phyloP scores from a whole-genome alignment of 352 stramenopile species.

The Saprolegnia parasitica region DNA sequence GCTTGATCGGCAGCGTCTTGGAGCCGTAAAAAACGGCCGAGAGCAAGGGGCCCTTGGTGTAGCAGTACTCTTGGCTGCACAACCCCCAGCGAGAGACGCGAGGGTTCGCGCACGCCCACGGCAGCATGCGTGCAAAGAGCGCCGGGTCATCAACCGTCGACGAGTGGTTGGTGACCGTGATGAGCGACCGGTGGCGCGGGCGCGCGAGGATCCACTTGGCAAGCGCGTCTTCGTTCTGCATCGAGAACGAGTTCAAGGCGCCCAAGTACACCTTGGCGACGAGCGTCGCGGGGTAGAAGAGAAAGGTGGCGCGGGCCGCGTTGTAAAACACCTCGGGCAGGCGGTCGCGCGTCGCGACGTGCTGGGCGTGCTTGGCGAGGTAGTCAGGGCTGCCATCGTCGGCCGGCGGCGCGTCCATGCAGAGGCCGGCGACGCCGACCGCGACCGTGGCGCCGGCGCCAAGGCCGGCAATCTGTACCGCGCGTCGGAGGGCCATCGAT shows the following conservation, averaged over 20 bases:
- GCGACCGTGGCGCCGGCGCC: slow-evolving; percentile 27
- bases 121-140: slow-evolving; percentile 68
- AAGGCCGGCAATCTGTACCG: slow-evolving; percentile 15
- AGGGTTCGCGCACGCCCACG: slow-evolving; percentile 60
- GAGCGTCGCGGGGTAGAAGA: slow-evolving; percentile 46
- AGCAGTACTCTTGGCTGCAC: slow-evolving; percentile 82
- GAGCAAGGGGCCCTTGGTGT: slow-evolving; percentile 50
- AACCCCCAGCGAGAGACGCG: slow-evolving; percentile 62
- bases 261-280: slow-evolving; percentile 57
- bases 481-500: slow-evolving; percentile 16
- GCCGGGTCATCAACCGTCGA: slow-evolving; percentile 75
- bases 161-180: slow-evolving; percentile 83
- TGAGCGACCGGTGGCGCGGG: slow-evolving; percentile 48
- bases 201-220: slow-evolving; percentile 40
- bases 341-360: slow-evolving; percentile 29
- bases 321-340: slow-evolving; percentile 66
- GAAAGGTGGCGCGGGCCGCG: slow-evolving; percentile 44
- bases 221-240: slow-evolving; percentile 47
- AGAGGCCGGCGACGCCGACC: slow-evolving; percentile 37
- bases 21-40: slow-evolving; percentile 59
- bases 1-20: slow-evolving; percentile 70
- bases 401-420: slow-evolving; percentile 53
- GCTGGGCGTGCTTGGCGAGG: slow-evolving; percentile 29
- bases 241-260: slow-evolving; percentile 44
- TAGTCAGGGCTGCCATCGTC: slow-evolving; percentile 55